Evolutionary conservation across 192 early-diverging fungal genomes (phyloP).

Genomic region (Coemansia sp.): DNA sequence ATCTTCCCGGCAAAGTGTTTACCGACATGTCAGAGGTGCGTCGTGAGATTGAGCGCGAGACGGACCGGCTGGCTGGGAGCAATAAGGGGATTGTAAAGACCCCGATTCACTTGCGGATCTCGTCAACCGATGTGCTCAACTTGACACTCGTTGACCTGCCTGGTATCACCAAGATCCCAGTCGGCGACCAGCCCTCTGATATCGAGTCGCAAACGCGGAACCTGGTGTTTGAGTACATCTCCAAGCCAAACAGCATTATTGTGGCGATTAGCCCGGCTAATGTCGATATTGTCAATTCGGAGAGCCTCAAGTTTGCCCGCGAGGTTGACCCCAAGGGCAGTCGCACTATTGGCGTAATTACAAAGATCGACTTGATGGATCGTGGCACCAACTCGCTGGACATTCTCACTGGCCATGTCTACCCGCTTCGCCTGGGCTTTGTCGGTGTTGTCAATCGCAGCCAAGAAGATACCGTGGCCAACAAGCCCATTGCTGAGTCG

Average conservation of each 20-base stretch:
- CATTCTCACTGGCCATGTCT: constrained; percentile 71
- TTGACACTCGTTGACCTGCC: constrained; percentile 83
- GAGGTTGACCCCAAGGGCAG: constrained; percentile 79
- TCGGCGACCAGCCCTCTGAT: constrained; percentile 79
- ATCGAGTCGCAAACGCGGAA: constrained; percentile 79
- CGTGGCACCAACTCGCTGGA: constrained; percentile 79
- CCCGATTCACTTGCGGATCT: constrained; percentile 77
- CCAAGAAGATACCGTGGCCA: constrained; percentile 73
- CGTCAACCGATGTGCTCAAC: constrained; percentile 72
- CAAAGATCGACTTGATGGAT: constrained; percentile 86
- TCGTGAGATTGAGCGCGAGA: constrained; percentile 78
- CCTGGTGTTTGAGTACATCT: constrained; percentile 74
- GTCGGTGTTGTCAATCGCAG: constrained; percentile 81
- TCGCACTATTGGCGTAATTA: constrained; percentile 76
- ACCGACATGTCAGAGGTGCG: constrained; percentile 75
- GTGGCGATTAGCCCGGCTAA: constrained; percentile 81
- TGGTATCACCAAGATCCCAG: constrained; percentile 73
- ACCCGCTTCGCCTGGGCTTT: constrained; percentile 76
- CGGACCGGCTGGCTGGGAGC: constrained; percentile 70
- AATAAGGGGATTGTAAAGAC: constrained; percentile 78
- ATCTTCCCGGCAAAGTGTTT: constrained; percentile 72
- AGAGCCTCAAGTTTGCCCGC: constrained; percentile 82
- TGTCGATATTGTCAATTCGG: constrained; percentile 78
- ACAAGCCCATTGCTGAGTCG: constrained; percentile 71
- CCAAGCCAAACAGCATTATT: constrained; percentile 82